Base-by-base conservation (phyloP, 768 basidiomycete species). In the Mycena haematopus region DNA sequence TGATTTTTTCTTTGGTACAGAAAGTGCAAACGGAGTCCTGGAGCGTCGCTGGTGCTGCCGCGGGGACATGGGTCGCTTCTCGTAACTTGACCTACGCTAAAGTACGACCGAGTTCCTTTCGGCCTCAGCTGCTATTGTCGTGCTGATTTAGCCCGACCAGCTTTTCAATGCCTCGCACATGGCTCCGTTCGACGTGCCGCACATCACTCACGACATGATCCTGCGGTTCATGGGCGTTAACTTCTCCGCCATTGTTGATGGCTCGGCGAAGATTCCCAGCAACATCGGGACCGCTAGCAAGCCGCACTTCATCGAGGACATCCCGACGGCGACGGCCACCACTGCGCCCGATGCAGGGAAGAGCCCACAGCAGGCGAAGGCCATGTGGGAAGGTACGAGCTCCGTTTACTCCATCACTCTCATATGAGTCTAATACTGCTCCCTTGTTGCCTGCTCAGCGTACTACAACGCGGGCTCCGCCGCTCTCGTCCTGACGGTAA, bases 161-260 rank as follows among this genome's bases (percentile, higher is more conserved):
- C 85, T 97, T 25, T 91, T 90, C 75, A 92, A 95, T 62, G 93
- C 94, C 3, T 98, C 96, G 1, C 97, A 99, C 75, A 99, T 99
- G 97, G 96, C 86, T 9, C 89, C 91, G 14, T 91, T 80, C 74
- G 96, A 99, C 74, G 80, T 91, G 14, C 96, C 95, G 0, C 84
- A 92, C 54, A 86, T 90, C 21, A 82, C 96, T 4, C 95, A 98
- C 74, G 97, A 99, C 75, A 98, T 99, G 97, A 96, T 99, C 68
- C 86, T 97, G 42, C 92, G 97, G 15, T 99, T 99, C 80, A 93
- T 98, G 89, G 90, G 87, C 53, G 86, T 95, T 62, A 90, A 99
- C 78, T 92, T 96, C 69, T 84, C 89, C 25, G 82, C 86, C 2
- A 83, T 98, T 60, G 79, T 88, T 2, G 94, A 91, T 24, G 89